Evolutionary conservation across 257 asterid genomes (phyloP).

Genomic region (Thymus quinquecostatus): DNA sequence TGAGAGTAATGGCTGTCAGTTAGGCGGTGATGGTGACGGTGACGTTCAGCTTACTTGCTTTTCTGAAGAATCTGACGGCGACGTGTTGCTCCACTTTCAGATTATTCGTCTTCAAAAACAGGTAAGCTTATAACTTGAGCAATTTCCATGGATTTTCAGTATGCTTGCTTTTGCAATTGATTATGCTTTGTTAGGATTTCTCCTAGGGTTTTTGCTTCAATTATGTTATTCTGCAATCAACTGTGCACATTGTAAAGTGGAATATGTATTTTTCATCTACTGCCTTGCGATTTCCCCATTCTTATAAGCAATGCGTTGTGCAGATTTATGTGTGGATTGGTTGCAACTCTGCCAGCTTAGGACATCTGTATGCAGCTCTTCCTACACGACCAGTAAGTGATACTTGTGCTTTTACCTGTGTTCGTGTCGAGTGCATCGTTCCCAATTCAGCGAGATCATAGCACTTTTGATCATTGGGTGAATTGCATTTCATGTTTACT

Average conservation of each 20-base stretch:
- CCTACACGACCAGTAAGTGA: slow-evolving; percentile 79
- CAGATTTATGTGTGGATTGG: slow-evolving; percentile 96
- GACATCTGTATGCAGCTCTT: slow-evolving; percentile 89
- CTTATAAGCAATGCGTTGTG: background rate
- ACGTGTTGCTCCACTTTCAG: slow-evolving; percentile 68
- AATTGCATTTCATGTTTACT: background rate
- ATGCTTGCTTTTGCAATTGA: background rate
- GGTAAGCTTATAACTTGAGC: slow-evolving; percentile 38
- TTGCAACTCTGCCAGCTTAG: slow-evolving; percentile 82
- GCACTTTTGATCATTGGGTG: background rate
- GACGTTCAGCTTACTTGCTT: slow-evolving; percentile 67
- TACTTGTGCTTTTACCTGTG: background rate
- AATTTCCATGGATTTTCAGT: background rate
- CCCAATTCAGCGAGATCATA: slow-evolving; percentile 19
- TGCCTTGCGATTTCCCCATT: slow-evolving; percentile 11
- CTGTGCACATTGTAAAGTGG: too few relatives aligned
- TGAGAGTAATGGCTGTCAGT: background rate
- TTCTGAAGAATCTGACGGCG: slow-evolving; percentile 70
- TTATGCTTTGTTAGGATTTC: slow-evolving; percentile 5
- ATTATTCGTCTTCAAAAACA: slow-evolving; percentile 84
- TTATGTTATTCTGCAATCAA: too few relatives aligned
- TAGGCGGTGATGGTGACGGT: slow-evolving; percentile 29
- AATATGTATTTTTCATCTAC: too few relatives aligned
- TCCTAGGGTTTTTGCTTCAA: too few relatives aligned
- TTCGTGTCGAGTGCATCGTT: background rate